phyloP scores from a whole-genome alignment of 495 filamentous ascomycete genomes.

The Hypoxylon lenormandii region DNA sequence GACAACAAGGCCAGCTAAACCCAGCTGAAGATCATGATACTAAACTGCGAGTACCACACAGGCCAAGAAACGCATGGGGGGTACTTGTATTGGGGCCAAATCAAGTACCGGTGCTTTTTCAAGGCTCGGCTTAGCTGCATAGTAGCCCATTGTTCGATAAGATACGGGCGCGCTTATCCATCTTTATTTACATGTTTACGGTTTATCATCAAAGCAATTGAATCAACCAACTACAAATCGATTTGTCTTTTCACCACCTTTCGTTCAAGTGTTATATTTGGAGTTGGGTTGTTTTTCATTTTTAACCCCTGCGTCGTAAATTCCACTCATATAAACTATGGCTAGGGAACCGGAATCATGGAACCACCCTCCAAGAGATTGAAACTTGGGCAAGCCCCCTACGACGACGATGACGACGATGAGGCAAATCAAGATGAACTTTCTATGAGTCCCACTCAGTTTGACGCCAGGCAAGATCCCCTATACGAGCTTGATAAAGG shows the following conservation, averaged over 20 bases:
- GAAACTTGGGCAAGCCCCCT: conserved; percentile 58
- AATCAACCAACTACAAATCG: too few relatives aligned
- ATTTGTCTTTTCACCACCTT: too few relatives aligned
- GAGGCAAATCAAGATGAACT: conserved; percentile 60
- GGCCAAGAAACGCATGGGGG: neutral
- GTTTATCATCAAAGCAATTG: neutral
- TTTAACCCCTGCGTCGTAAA: neutral
- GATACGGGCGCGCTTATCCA: conserved; percentile 35
- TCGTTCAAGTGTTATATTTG: neutral
- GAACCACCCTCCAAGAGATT: conserved; percentile 70
- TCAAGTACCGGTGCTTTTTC: neutral
- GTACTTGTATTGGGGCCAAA: neutral
- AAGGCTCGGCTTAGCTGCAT: neutral
- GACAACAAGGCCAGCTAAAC: neutral
- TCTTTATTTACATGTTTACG: conserved; percentile 2
- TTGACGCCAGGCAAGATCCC: conserved; percentile 60
- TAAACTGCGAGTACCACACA: neutral
- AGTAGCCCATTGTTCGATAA: conserved; percentile 21
- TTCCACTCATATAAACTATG: conserved; percentile 12
- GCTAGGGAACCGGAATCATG: conserved; percentile 55
- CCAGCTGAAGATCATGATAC: neutral
- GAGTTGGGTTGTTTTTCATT: neutral
- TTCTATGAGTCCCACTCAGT: conserved; percentile 55
- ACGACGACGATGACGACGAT: conserved; percentile 51
- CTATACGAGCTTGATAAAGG: conserved; percentile 67